These are phyloP conservation scores for Pythium dissimile DNA, from an alignment of 352 stramenopile genomes.

Conservation along the genomic window DNA sequence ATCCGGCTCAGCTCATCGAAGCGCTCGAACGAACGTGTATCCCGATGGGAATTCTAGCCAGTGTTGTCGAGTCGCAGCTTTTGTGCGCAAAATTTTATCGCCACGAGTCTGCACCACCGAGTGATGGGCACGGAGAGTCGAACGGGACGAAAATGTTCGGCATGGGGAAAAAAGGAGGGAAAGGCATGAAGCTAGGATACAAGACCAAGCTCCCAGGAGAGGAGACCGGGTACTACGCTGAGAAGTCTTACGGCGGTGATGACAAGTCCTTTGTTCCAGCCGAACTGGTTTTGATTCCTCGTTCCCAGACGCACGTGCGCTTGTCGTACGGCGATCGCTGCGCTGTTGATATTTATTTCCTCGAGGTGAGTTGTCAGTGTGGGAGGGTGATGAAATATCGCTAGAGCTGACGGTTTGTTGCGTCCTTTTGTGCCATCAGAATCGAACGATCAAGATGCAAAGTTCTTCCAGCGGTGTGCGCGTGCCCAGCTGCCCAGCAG, in stretches of 20 bases:
- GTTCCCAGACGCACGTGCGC: constrained; percentile 81
- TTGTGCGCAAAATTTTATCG: constrained; percentile 83
- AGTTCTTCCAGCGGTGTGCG: constrained; percentile 72
- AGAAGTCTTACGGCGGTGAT: constrained; percentile 81
- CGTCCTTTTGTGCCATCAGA: constrained; percentile 29
- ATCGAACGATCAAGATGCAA: constrained; percentile 83
- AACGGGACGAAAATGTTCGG: constrained; percentile 46
- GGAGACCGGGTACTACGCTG: constrained; percentile 82
- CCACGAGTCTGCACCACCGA: constrained; percentile 45
- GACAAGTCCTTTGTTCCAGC: constrained; percentile 85
- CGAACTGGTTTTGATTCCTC: constrained; percentile 80
- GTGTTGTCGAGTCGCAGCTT: constrained; percentile 79
- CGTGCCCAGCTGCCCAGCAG: constrained; percentile 68
- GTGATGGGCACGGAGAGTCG: constrained; percentile 30
- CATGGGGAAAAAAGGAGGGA: constrained; percentile 73
- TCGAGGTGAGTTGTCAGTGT: constrained; percentile 49
- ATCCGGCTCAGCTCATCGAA: constrained; percentile 77
- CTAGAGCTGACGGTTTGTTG: constrained; percentile 11
- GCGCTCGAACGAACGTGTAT: constrained; percentile 82
- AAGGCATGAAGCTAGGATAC: constrained; percentile 86
- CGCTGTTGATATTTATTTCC: constrained; percentile 90
- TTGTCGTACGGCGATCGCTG: constrained; percentile 81
- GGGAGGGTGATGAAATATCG: background rate
- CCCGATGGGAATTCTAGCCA: constrained; percentile 78
- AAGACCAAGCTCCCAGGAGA: constrained; percentile 85